Evolutionary conservation across 2,329 filamentous ascomycete species (phyloP).

Genomic region (Penicillium occitanis): DNA sequence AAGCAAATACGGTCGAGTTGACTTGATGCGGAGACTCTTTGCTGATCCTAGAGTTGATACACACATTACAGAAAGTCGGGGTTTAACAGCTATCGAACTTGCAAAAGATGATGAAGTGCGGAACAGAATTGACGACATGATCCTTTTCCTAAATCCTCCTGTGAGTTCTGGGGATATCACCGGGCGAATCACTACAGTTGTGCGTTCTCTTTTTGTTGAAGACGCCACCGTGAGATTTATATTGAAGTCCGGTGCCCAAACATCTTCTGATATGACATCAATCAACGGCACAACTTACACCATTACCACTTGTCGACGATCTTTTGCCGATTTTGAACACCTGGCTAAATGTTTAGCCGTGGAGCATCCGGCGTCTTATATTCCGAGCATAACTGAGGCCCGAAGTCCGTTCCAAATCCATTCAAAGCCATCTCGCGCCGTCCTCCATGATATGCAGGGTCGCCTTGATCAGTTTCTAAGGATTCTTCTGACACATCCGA

Average conservation of each 20-base stretch:
- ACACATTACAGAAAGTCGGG: conserved; percentile 77
- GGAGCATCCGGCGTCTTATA: conserved; percentile 94
- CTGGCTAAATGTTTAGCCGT: conserved; percentile 77
- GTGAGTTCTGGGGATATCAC: conserved; percentile 60
- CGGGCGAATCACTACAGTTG: conserved; percentile 84
- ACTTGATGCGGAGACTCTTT: conserved; percentile 87
- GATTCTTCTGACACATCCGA: conserved; percentile 81
- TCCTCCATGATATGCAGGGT: conserved; percentile 83
- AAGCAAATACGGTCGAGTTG: conserved; percentile 94
- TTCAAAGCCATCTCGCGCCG: conserved; percentile 81
- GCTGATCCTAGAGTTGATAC: conserved; percentile 84
- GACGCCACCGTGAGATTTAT: conserved; percentile 91
- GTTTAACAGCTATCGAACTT: conserved; percentile 89
- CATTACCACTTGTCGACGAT: conserved; percentile 89
- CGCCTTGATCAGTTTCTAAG: conserved; percentile 85
- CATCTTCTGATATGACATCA: conserved; percentile 28
- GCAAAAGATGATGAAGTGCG: conserved; percentile 97
- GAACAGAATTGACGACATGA: conserved; percentile 92
- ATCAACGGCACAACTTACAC: conserved; percentile 66
- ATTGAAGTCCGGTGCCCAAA: conserved; percentile 87
- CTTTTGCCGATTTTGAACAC: conserved; percentile 86
- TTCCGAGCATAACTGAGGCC: conserved; percentile 74
- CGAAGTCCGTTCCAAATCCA: conserved; percentile 91
- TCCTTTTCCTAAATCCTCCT: conserved; percentile 70
- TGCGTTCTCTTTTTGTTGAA: conserved; percentile 94